These are phyloP conservation scores for Cryphonectria nitschkei DNA, from an alignment of 2,329 filamentous ascomycete genomes.

Conservation along the genomic window DNA sequence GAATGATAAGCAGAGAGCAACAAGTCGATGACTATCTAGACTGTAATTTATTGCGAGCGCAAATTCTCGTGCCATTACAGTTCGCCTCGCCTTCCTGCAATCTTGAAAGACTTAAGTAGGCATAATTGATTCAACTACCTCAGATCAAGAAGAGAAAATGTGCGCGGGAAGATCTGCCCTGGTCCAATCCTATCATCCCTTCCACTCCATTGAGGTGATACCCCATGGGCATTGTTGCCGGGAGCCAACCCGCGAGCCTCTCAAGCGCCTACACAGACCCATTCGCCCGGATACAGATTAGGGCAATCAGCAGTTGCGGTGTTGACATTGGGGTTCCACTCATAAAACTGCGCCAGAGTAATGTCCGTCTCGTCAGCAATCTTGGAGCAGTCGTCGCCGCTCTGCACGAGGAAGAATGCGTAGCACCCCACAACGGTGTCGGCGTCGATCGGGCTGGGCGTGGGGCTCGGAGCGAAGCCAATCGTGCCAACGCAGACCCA, in stretches of 20 bases:
- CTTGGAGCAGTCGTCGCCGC: slow-evolving; percentile 5
- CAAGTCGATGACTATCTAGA: not conserved
- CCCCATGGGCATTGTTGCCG: not conserved
- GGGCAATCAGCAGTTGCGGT: not conserved
- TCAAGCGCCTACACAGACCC: slow-evolving; percentile 9
- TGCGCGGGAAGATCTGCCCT: not conserved
- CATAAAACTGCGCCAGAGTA: not conserved
- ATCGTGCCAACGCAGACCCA: slow-evolving; percentile 10
- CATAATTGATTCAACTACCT: not conserved
- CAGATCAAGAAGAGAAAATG: not conserved
- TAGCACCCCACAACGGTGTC: slow-evolving; percentile 1
- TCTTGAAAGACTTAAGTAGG: not conserved
- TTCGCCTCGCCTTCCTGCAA: not conserved
- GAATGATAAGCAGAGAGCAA: not conserved
- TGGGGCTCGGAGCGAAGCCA: not conserved
- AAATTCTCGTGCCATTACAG: not conserved
- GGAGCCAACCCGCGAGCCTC: not conserved
- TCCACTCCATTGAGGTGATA: not conserved
- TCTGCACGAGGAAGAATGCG: slow-evolving; percentile 9
- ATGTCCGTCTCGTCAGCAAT: slow-evolving; percentile 8
- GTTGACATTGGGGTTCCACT: slow-evolving; percentile 12
- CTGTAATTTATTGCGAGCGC: not conserved
- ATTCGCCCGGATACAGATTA: no score
- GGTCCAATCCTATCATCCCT: not conserved
- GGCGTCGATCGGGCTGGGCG: slow-evolving; percentile 6